A percentile compares a stretch with the other conserved stretches of the same genome.
These are phyloP conservation scores for Bretschneidera sinensis DNA, from an alignment of 345 rosid genomes.

Conservation along the genomic window DNA sequence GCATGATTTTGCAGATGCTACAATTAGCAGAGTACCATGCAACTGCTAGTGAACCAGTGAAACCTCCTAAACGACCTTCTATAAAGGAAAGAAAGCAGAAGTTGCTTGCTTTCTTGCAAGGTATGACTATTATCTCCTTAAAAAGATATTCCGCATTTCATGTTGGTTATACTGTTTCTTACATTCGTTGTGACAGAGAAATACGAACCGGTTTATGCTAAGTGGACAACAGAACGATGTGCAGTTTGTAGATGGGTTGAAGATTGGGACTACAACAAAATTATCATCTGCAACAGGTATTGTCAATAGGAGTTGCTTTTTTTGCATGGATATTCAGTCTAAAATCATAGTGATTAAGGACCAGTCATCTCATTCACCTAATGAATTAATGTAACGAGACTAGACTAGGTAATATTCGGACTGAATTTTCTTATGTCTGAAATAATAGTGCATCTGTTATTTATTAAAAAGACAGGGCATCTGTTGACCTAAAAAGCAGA, in stretches of 20 bases:
- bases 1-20: slow-evolving; percentile 67
- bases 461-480: too few species aligned
- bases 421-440: background rate
- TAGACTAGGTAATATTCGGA: background rate
- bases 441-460: background rate
- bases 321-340: background rate
- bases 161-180: slow-evolving; percentile 11
- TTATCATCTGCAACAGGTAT: slow-evolving; percentile 95
- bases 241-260: slow-evolving; percentile 99
- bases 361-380: slow-evolving; percentile 6
- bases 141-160: background rate
- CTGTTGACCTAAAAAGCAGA: background rate
- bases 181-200: slow-evolving; percentile 42
- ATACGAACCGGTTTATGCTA: slow-evolving; percentile 69
- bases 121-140: slow-evolving; percentile 24
- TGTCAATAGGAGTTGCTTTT: slow-evolving; percentile 9
- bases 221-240: slow-evolving; percentile 98
- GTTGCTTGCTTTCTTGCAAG: slow-evolving; percentile 70
- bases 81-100: slow-evolving; percentile 75
- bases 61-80: slow-evolving; percentile 69
- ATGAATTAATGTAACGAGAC: background rate
- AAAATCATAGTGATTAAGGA: slow-evolving; percentile 6
- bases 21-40: slow-evolving; percentile 83
- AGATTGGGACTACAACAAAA: slow-evolving; percentile 99
- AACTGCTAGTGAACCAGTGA: slow-evolving; percentile 41